Conservation (phyloP, 495 filamentous ascomycete genomes). For the Neurospora sp. region DNA sequence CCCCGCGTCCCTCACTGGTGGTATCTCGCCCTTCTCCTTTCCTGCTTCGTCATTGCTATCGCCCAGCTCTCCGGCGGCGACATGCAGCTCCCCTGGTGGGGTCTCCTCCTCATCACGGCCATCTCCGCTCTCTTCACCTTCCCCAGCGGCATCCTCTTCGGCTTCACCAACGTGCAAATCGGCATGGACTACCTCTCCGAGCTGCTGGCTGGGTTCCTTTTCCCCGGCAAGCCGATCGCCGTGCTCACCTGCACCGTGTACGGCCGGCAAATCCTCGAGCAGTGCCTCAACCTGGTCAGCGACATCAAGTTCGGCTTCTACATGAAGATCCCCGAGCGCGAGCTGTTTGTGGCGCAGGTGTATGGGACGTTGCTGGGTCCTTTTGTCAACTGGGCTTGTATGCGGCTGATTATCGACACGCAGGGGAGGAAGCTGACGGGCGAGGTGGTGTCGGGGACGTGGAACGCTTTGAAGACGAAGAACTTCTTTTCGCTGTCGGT, state of each 20-base stretch:
- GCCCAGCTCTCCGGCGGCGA: slow-evolving; percentile 34
- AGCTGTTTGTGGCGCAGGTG: slow-evolving; percentile 23
- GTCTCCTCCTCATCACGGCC: slow-evolving; percentile 35
- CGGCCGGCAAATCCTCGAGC: slow-evolving; percentile 18
- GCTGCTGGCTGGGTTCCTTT: slow-evolving; percentile 19
- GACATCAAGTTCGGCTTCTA: slow-evolving; percentile 25
- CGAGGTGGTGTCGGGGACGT: background rate
- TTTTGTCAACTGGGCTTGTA: background rate
- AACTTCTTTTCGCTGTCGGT: background rate
- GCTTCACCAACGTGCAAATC: slow-evolving; percentile 18
- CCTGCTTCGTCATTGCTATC: slow-evolving; percentile 36
- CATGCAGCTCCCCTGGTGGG: slow-evolving; percentile 44
- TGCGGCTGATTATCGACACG: background rate
- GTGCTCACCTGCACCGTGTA: slow-evolving; percentile 15
- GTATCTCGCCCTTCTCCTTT: slow-evolving; percentile 21
- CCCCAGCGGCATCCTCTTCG: slow-evolving; percentile 18
- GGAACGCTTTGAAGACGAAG: background rate
- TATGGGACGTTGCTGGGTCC: background rate
- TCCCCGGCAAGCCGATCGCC: slow-evolving; percentile 18
- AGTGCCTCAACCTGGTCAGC: slow-evolving; percentile 19
- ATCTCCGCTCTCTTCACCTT: slow-evolving; percentile 14
- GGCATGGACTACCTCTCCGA: slow-evolving; percentile 17
- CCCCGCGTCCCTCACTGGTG: background rate
- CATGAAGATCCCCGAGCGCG: slow-evolving; percentile 35
- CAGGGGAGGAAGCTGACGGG: background rate